Evolutionary conservation across 2,329 filamentous ascomycete genomes (phyloP).

Genomic region (Aureobasidium sp.): DNA sequence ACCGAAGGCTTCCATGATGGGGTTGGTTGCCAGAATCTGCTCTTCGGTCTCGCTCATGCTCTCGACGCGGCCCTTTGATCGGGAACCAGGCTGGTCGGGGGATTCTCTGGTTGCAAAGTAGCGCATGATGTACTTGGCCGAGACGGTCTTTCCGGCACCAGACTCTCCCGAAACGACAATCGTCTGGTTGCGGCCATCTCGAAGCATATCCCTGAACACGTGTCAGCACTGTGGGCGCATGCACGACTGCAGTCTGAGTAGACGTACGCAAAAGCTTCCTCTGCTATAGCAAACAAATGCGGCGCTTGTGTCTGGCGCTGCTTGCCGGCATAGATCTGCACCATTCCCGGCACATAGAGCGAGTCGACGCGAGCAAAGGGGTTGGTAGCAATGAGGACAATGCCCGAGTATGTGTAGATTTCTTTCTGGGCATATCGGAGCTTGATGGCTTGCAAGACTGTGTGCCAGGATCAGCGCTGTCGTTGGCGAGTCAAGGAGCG

Average conservation of each 20-base stretch:
- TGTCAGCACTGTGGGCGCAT: not conserved
- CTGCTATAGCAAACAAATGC: slow-evolving; percentile 96
- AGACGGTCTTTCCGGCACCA: slow-evolving; percentile 97
- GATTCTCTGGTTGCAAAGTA: slow-evolving; percentile 98
- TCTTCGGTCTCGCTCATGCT: slow-evolving; percentile 98
- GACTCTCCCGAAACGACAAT: slow-evolving; percentile 99
- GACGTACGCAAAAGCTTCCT: slow-evolving; percentile 91
- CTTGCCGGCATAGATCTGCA: slow-evolving; percentile 98
- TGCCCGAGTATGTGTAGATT: slow-evolving; percentile 99
- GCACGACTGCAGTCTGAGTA: too few relatives aligned
- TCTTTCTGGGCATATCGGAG: slow-evolving; percentile 97
- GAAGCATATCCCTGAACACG: slow-evolving; percentile 75
- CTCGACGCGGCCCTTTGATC: slow-evolving; percentile 63
- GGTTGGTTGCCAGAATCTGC: slow-evolving; percentile 95
- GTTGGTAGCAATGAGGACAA: slow-evolving; percentile 96
- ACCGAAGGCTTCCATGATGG: slow-evolving; percentile 99
- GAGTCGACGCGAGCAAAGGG: slow-evolving; percentile 96
- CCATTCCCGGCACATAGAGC: slow-evolving; percentile 97
- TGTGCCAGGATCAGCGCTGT: slow-evolving; percentile 23
- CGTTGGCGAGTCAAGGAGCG: slow-evolving; percentile 18
- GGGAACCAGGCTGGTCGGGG: slow-evolving; percentile 74
- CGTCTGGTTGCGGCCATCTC: slow-evolving; percentile 92
- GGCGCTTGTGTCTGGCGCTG: slow-evolving; percentile 94
- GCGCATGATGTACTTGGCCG: slow-evolving; percentile 99
- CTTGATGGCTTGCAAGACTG: slow-evolving; percentile 94